phyloP scores from a whole-genome alignment of 2,329 filamentous ascomycete genomes.

The Plectosphaerella sp. region DNA sequence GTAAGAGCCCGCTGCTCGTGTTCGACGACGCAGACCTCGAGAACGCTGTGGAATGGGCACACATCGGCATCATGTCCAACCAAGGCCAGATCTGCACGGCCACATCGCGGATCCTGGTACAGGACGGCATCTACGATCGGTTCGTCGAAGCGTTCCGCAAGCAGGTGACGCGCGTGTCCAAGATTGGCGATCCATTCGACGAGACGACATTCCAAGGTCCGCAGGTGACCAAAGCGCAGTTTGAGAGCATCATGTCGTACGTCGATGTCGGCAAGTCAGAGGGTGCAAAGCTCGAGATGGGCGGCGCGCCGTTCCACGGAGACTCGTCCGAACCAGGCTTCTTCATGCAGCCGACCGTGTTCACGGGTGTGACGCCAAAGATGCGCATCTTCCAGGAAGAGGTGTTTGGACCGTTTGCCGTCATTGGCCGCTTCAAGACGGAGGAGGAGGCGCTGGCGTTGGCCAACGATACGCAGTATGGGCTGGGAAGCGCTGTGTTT shows the following conservation, averaged over 20 bases:
- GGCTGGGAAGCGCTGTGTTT: conserved; percentile 58
- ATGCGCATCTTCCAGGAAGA: conserved; percentile 43
- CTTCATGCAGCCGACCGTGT: conserved; percentile 42
- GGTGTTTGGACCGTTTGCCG: conserved; percentile 40
- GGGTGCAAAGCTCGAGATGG: conserved; percentile 62
- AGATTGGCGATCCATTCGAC: conserved; percentile 67
- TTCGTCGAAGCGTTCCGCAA: conserved; percentile 61
- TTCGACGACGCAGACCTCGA: conserved; percentile 64
- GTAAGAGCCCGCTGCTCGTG: conserved; percentile 61
- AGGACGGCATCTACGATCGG: conserved; percentile 54
- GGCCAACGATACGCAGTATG: conserved; percentile 53
- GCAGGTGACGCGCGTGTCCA: conserved; percentile 52
- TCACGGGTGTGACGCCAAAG: conserved; percentile 32
- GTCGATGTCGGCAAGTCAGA: conserved; percentile 66
- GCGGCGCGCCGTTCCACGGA: conserved; percentile 42
- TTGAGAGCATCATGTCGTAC: conserved; percentile 65
- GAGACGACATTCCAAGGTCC: conserved; percentile 70
- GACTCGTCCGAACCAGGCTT: conserved; percentile 35
- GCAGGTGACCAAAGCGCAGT: conserved; percentile 67
- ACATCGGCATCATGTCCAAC: conserved; percentile 52
- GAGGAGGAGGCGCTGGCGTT: conserved; percentile 36
- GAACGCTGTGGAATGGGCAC: conserved; percentile 59
- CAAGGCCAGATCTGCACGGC: conserved; percentile 63
- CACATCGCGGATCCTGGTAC: conserved; percentile 60
- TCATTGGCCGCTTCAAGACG: conserved; percentile 34